Conservation (phyloP, 2,329 filamentous ascomycete species). For the Cyphellophora attinorum region DNA sequence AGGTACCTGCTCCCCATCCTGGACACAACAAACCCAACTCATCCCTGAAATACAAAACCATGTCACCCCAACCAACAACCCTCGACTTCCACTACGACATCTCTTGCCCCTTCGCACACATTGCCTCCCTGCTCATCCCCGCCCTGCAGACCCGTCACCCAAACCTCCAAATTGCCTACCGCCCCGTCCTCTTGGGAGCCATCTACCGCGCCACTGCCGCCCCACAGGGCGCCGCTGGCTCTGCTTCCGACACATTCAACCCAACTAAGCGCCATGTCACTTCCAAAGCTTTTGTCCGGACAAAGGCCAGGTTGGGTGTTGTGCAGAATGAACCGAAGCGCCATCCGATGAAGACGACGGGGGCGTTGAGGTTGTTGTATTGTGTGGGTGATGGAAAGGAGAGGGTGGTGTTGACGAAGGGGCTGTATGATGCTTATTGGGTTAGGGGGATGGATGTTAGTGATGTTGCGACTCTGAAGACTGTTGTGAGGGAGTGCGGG, state of each 20-base stretch:
- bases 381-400: slow-evolving; percentile 3
- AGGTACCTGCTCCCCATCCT: too few relatives aligned
- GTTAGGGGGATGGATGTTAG: slow-evolving; percentile 10
- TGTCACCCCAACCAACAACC: too few relatives aligned
- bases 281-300: slow-evolving; percentile 3
- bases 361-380: slow-evolving; percentile 9
- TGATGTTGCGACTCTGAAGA: slow-evolving; percentile 1
- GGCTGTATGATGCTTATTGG: slow-evolving; percentile 9
- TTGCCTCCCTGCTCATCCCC: slow-evolving; percentile 4
- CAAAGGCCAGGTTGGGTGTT: slow-evolving; percentile 4
- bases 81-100: slow-evolving; percentile 3
- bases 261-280: slow-evolving; percentile 8
- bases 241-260: slow-evolving; percentile 10
- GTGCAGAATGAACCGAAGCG: slow-evolving; percentile 4
- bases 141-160: not conserved
- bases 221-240: slow-evolving; percentile 11
- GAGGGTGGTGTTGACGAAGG: slow-evolving; percentile 4
- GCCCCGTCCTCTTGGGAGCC: slow-evolving; percentile 11
- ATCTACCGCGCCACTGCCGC: slow-evolving; percentile 11
- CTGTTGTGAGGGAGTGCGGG: slow-evolving; percentile 3
- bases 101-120: slow-evolving; percentile 9
- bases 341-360: slow-evolving; percentile 8
- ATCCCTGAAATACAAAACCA: too few relatives aligned
- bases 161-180: slow-evolving; percentile 1
- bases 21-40: too few relatives aligned